These are phyloP conservation scores for Neurospora sublineolata DNA, from an alignment of 495 filamentous ascomycete species.

Conservation along the genomic window DNA sequence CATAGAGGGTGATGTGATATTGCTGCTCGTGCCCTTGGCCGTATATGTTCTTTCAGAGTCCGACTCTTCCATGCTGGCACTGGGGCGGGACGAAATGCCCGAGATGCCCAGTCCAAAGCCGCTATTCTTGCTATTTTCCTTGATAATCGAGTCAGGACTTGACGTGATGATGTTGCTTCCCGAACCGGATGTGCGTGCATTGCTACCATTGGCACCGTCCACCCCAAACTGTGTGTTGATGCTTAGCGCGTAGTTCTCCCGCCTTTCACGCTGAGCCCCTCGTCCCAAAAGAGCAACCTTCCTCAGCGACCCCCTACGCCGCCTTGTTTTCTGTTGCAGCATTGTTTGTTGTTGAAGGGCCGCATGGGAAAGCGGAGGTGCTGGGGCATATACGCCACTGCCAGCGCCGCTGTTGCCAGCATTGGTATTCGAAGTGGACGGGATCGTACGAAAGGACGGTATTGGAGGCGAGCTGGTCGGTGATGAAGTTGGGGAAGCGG, in stretches of 20 bases:
- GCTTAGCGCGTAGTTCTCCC: conserved; percentile 33
- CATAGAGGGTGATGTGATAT: conserved; percentile 6
- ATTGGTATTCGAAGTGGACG: conserved; percentile 6
- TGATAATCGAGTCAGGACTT: neutral
- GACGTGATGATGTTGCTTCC: conserved; percentile 1
- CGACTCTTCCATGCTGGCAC: conserved; percentile 6
- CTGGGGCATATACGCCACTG: conserved; percentile 21
- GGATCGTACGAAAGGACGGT: conserved; percentile 18
- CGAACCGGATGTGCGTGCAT: neutral
- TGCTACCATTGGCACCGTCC: neutral
- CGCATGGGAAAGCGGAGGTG: conserved; percentile 30
- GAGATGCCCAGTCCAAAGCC: conserved; percentile 37
- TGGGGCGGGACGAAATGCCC: conserved; percentile 35
- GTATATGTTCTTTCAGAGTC: conserved; percentile 22
- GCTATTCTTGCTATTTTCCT: conserved; percentile 1
- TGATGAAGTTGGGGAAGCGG: conserved; percentile 8
- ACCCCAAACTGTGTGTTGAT: conserved; percentile 28
- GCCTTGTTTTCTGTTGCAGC: conserved; percentile 59
- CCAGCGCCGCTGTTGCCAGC: conserved; percentile 18
- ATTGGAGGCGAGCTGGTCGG: conserved; percentile 15
- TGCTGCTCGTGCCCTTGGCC: conserved; percentile 10
- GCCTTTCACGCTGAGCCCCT: conserved; percentile 48
- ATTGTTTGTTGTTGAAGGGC: conserved; percentile 40
- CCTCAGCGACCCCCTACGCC: conserved; percentile 65
- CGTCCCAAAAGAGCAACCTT: conserved; percentile 71